Conservation (phyloP, 2,329 filamentous ascomycete genomes). For the Fusarium graminum region DNA sequence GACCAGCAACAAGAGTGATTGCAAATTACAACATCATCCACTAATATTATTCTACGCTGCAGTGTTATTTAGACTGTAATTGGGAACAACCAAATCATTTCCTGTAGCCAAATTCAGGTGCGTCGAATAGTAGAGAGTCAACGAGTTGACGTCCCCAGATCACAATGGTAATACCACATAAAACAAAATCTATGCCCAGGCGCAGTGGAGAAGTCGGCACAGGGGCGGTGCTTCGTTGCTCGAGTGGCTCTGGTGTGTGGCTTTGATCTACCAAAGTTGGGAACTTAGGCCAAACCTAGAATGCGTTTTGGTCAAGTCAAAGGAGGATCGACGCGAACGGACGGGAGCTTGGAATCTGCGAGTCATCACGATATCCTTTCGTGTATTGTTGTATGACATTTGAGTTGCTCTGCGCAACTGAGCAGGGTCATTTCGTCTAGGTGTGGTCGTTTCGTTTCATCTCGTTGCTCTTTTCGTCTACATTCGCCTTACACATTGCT, state of each 20-base stretch:
- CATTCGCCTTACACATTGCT: background rate
- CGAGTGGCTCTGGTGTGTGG: conserved; percentile 24
- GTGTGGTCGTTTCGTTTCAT: conserved; percentile 30
- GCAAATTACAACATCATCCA: conserved; percentile 31
- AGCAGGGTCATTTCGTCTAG: conserved; percentile 25
- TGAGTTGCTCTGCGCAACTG: background rate
- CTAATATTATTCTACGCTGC: background rate
- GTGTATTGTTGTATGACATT: background rate
- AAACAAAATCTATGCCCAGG: background rate
- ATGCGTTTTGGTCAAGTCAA: conserved; percentile 1
- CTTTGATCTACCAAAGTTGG: conserved; percentile 30
- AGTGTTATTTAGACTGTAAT: conserved; percentile 17
- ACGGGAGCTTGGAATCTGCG: conserved; percentile 3
- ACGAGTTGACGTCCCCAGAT: background rate
- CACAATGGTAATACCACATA: too few relatives aligned
- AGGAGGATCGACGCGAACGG: background rate
- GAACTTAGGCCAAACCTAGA: conserved; percentile 19
- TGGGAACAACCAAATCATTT: conserved; percentile 25
- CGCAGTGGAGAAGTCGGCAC: conserved; percentile 13
- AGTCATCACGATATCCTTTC: background rate
- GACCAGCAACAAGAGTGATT: conserved; percentile 16
- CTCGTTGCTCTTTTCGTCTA: conserved; percentile 13
- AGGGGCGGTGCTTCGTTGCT: conserved; percentile 17
- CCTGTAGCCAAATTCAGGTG: conserved; percentile 8
- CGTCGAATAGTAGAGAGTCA: conserved; percentile 2